Base-by-base conservation (phyloP, 2,329 filamentous ascomycete genomes). In the Claviceps purpurea region DNA sequence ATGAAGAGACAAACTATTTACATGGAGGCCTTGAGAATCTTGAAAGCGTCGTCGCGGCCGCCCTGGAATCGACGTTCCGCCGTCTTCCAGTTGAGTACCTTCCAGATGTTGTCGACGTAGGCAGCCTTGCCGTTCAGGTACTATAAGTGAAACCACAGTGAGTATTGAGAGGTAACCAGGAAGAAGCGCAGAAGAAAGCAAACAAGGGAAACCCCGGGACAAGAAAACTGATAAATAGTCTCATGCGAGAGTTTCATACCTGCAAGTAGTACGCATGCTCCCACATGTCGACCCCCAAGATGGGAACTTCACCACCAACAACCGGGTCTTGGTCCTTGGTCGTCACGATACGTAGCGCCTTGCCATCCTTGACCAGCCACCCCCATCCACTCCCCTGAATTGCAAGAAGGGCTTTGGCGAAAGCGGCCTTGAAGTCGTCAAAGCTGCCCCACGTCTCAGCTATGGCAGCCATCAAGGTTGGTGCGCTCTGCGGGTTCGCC, bases 181-280 rank as follows among this genome's bases (percentile, higher is more conserved):
- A 48, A 30, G 4, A 43, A 47, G 11, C 14, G 16, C 39, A 20
- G 51, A 14, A 56, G 54, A 20, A 54, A 55, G 51, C 4, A n/a
- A n/a, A 18, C 16, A 18, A 26, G 6, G 5, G 6, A 6, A 37
- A 20, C 1, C 39, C 6, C 7, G 16, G 16, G 39, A 10, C 18
- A 5, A 2, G 1, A 11, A 14, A 4, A 43, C 3, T 20, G 18
- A 42, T 42, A 42, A 43, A 14, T 11, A 24, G 10, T 14, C 41
- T 22, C 10, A 22, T 8, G 11, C 2, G 13, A n/a, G 22, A 24
- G 7, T 10, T 2, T 39, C 70, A 57, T 55, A 83, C 81, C 74
- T 88, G 87, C 18, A 94, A 70, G 64, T 95, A 95, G 65, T 94
- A 95, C 0, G 89, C 89, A 71, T 95, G 89, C 71, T 95, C 89